A percentile compares a stretch with the other conserved stretches of the same genome.
These are phyloP conservation scores for Tricholoma flavovirens DNA, from an alignment of 768 basidiomycete genomes.

Conservation along the genomic window DNA sequence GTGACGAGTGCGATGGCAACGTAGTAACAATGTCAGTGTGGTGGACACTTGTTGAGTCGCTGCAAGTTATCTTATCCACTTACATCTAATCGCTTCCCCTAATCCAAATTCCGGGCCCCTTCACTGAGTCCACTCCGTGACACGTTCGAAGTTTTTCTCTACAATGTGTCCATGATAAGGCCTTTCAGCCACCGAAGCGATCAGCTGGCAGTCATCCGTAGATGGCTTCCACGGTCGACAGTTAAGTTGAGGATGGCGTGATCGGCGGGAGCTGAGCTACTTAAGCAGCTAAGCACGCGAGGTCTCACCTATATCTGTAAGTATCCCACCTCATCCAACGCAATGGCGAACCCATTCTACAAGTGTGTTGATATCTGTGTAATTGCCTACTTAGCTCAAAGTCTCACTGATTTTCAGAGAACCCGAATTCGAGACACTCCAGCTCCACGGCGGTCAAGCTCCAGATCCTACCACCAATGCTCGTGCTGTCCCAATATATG, in stretches of 20 bases:
- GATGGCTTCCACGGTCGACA: too few species aligned
- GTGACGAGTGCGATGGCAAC: too few species aligned
- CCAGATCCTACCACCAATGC: constrained; percentile 64
- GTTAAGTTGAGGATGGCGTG: background rate
- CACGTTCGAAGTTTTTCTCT: too few species aligned
- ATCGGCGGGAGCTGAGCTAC: background rate
- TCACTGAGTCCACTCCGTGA: too few species aligned
- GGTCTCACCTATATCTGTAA: background rate
- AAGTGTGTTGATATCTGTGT: constrained; percentile 19
- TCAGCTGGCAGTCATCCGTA: too few species aligned
- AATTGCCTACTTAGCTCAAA: background rate
- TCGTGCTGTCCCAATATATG: constrained; percentile 75
- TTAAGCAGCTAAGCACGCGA: background rate
- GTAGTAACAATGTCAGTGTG: too few species aligned
- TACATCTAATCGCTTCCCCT: too few species aligned
- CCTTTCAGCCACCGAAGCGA: too few species aligned
- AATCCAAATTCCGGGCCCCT: too few species aligned
- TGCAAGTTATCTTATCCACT: too few species aligned
- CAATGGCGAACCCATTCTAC: constrained; percentile 33
- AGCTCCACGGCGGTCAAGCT: constrained; percentile 70
- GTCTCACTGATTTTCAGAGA: constrained; percentile 24
- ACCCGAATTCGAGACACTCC: constrained; percentile 76
- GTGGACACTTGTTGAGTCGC: too few species aligned
- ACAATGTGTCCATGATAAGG: too few species aligned
- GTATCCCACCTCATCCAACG: background rate